Conservation (phyloP, 2,329 filamentous ascomycete genomes). For the Exophiala alcalophila region DNA sequence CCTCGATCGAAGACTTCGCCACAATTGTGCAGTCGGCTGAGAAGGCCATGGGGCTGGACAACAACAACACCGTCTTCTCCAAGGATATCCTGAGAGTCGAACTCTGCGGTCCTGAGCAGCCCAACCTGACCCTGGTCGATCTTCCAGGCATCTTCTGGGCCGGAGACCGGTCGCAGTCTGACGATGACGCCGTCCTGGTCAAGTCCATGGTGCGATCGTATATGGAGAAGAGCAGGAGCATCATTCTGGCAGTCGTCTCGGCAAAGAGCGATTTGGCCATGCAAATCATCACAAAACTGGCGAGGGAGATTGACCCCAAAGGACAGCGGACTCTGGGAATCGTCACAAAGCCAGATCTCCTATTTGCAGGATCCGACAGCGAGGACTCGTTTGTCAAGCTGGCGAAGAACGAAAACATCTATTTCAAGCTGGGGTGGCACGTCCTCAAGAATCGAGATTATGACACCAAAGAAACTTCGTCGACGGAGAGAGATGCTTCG, state of each 20-base stretch:
- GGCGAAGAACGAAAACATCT: constrained; percentile 32
- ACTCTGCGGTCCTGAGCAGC: constrained; percentile 57
- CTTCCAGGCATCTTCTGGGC: constrained; percentile 58
- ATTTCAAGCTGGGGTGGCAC: constrained; percentile 50
- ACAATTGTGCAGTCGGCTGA: constrained; percentile 54
- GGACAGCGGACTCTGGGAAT: constrained; percentile 38
- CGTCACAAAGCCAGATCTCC: constrained; percentile 39
- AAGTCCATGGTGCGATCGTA: constrained; percentile 50
- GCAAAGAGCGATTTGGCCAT: constrained; percentile 54
- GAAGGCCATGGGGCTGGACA: constrained; percentile 49
- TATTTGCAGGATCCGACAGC: constrained; percentile 33
- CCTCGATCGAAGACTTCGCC: constrained; percentile 43
- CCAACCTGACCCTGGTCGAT: constrained; percentile 60
- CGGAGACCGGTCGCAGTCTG: constrained; percentile 53
- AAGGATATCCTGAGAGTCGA: constrained; percentile 58
- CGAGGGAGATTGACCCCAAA: constrained; percentile 35
- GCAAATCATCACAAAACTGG: constrained; percentile 55
- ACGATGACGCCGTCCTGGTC: constrained; percentile 53
- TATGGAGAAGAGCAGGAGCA: constrained; percentile 56
- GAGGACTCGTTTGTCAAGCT: constrained; percentile 30
- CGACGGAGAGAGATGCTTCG: constrained; percentile 32
- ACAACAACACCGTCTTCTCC: constrained; percentile 40
- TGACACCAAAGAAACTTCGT: constrained; percentile 29
- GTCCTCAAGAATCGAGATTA: constrained; percentile 46
- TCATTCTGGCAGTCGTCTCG: constrained; percentile 56